Evolutionary conservation across 1,284 basidiomycete species (phyloP).

Genomic region (Moesziomyces sp.): DNA sequence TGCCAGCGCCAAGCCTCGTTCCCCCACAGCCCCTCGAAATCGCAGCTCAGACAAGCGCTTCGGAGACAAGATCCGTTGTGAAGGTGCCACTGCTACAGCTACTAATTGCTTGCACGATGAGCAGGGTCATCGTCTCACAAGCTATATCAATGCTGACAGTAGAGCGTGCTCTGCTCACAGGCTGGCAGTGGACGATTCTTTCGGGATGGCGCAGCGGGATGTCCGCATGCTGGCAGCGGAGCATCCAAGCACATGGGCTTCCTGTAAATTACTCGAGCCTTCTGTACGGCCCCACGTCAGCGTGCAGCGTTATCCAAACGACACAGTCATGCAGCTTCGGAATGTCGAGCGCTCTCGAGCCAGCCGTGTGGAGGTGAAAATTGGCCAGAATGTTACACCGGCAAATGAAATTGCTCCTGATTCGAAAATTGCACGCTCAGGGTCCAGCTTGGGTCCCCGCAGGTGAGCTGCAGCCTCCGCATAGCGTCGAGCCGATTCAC

Average conservation of each 20-base stretch:
- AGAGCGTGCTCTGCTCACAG: too few species aligned
- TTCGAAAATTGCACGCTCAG: not conserved
- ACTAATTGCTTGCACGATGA: too few species aligned
- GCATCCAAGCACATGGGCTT: constrained; percentile 6
- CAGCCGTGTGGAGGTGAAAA: not conserved
- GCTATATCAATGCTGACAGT: too few species aligned
- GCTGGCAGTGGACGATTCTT: too few species aligned
- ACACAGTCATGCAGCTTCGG: not conserved
- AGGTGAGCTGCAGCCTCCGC: constrained; percentile 10
- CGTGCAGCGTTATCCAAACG: not conserved
- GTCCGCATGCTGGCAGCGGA: constrained; percentile 6
- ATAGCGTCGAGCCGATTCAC: constrained; percentile 1
- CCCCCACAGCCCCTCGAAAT: not conserved
- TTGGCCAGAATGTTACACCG: not conserved
- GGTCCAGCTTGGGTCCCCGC: constrained; percentile 6
- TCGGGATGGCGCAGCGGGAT: too few species aligned
- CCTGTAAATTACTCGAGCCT: too few species aligned
- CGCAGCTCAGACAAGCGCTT: too few species aligned
- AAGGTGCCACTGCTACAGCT: too few species aligned
- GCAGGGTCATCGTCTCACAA: too few species aligned
- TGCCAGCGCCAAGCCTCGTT: not conserved
- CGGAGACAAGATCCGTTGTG: too few species aligned
- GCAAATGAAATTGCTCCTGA: too few species aligned
- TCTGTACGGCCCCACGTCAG: not conserved
- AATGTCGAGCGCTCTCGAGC: not conserved